Evolutionary conservation across 2,329 filamentous ascomycete species (phyloP), one percentile per base, ranked within the genome.

Genomic region (Fusarium sororula): DNA sequence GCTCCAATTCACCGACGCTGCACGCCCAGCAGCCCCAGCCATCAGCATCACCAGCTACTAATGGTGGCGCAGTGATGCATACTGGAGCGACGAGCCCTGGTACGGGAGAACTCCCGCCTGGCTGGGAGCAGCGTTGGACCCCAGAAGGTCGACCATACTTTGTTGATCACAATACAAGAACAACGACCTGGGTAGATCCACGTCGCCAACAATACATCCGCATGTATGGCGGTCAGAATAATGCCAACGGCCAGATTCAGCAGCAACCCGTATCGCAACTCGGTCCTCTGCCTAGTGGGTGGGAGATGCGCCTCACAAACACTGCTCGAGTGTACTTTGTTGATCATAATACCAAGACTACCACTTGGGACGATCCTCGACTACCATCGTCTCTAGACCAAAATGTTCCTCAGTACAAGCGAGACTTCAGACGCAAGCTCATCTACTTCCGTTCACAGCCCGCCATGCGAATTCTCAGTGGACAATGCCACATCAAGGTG

Each of bases 371-470:
- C 80, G 96, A 99, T 80, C 96, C 96, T 41, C 91, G 96, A 80
- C 86, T 99, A 76, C 96, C 96, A 30, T 98, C 96, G 6, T 98
- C 96, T 2, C 87, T 99, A 70, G 96, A 99, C 79, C 96, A 99
- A 84, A 98, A 98, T 71, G 96, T 99, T 57, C 96, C 96, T 59
- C 96, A 99, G 85, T 99, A 99, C 87, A 99, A 99, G 90, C 94
- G 96, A 84, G 96, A 99, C 83, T 99, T 99, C 89, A 89, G 96
- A 80, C 90, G 96, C 80, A 99, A 99, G 87, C 88, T 99, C 73
- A 99, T 99, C 78, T 99, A 99, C 87, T 99, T 99, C 93, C 91
- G 96, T 77, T 99, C 96, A 44, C 96, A 99, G 83, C 96, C 96
- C 24, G 96, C 96, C 10, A 91, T 99, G 84, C 93, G 96, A 70